These are phyloP conservation scores for Rhododendron ferrugineum DNA, from an alignment of 148 eudicot species.

Conservation along the genomic window DNA sequence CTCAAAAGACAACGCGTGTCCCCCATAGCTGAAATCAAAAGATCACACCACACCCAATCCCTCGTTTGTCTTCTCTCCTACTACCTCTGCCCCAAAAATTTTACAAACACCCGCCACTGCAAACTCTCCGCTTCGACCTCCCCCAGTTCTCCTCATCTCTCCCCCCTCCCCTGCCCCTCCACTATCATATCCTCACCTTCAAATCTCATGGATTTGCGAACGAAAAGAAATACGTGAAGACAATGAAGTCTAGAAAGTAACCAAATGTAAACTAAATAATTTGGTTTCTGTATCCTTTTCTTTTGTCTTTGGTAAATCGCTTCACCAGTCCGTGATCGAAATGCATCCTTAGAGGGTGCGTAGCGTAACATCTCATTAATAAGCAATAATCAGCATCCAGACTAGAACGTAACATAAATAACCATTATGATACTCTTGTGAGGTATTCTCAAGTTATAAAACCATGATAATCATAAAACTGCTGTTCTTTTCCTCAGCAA, in stretches of 20 bases:
- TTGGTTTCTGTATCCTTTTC: neutral
- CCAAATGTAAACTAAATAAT: neutral
- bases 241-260: neutral
- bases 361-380: neutral
- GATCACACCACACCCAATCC: no score
- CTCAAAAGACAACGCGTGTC: no score
- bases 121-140: no score
- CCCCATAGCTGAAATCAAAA: no score
- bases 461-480: neutral
- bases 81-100: no score
- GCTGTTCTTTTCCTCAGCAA: neutral
- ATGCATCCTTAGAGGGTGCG: neutral
- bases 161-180: no score
- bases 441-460: neutral
- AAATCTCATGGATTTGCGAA: neutral
- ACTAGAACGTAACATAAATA: neutral
- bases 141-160: no score
- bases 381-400: slow-evolving; percentile 4
- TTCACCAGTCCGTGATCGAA: neutral
- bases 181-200: no score
- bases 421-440: neutral
- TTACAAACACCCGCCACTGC: no score
- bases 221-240: neutral
- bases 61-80: no score
- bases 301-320: neutral